Base-by-base conservation (phyloP, 352 stramenopile species). In the Phytopythium ostracodes region DNA sequence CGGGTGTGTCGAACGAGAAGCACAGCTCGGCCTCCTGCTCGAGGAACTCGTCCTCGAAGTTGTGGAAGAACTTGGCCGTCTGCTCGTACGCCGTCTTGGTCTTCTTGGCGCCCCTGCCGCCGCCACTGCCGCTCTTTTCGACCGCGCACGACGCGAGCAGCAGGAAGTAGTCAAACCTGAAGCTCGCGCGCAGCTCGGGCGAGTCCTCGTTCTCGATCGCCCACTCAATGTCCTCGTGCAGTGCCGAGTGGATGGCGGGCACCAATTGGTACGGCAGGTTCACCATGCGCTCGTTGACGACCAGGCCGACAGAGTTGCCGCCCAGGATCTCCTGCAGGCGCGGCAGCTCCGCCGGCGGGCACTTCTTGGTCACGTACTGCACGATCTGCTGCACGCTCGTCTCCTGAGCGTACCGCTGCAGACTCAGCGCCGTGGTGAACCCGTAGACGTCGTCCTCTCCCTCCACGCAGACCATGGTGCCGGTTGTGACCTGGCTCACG, bases 11-110 rank as follows among this genome's bases (percentile, higher is more conserved):
- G 57, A 95, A 91, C 17, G 81, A 66, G 64, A 91, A 95, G 42
- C 53, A 56, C 22, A 93, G 29, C 52, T 91, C 75, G 15, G 82
- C 87, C 35, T 92, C 77, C 51, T 82, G 70, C 68, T 93, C 82
- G 14, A 93, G 64, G 65, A 95, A 95, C 63, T 95, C 87, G 63
- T 95, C 87, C 60, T 95, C 87, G 65, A 95, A 95, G 70, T 95
- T 92, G 68, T 80, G 66, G 62, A 88, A 95, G 60, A 89, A 79
- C 78, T 89, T 92, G 56, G 71, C 73, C 18, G 64, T 85, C 63
- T 87, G 72, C 33, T 77, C 79, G 67, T 90, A 86, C 54, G 79
- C 53, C 22, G 69, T 88, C 72, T 93, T 92, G 61, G 72, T 71
- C 70, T 92, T 93, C 70, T 92, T 92, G 53, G 75, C 71, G 50